Evolutionary conservation across 2,329 filamentous ascomycete species (phyloP).

Genomic region (Chrysoporthe cubensis): DNA sequence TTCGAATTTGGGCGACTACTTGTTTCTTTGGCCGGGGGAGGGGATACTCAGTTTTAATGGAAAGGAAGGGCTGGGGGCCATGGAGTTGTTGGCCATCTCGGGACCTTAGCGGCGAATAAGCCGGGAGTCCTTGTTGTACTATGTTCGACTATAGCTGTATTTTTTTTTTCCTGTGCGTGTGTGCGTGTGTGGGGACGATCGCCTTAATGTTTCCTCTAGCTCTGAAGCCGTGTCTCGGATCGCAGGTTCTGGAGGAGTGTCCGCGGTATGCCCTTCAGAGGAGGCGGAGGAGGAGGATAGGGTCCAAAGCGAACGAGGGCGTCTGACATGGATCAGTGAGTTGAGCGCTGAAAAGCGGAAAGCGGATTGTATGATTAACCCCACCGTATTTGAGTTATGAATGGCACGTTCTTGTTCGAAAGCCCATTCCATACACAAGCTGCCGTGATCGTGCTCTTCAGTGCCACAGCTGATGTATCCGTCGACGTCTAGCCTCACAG

Average conservation of each 20-base stretch:
- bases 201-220: neutral
- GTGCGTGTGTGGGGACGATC: neutral
- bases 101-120: neutral
- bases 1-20: neutral
- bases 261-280: neutral
- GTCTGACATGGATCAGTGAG: neutral
- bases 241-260: neutral
- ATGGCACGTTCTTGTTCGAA: neutral
- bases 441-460: too few species aligned
- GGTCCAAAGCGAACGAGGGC: neutral
- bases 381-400: neutral
- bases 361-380: neutral
- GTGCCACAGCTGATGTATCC: too few species aligned
- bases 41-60: neutral
- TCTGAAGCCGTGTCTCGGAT: slow-evolving; percentile 1
- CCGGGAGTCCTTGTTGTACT: neutral
- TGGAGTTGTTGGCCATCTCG: neutral
- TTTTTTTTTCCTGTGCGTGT: neutral
- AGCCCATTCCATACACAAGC: too few species aligned
- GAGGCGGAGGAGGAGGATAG: neutral
- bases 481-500: too few species aligned
- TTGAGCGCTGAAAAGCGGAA: neutral
- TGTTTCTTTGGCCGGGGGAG: neutral
- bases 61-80: neutral
- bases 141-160: neutral